Evolutionary conservation across 1,139 yeast genomes (phyloP).

Genomic region (Oligophagozyma castellii): DNA sequence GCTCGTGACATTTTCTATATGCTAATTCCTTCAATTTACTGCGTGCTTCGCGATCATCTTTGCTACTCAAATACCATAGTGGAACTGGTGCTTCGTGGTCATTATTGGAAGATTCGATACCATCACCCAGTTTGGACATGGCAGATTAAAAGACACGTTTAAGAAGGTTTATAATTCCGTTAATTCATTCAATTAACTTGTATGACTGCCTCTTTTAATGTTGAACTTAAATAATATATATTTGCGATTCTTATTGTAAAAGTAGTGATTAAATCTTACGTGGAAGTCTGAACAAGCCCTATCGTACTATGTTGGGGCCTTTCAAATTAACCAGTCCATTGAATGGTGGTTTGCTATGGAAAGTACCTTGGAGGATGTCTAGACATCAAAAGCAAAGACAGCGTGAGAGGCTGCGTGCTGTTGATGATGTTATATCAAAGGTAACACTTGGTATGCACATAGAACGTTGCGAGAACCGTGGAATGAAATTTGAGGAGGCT

Average conservation of each 20-base stretch:
- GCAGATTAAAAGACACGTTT: no score
- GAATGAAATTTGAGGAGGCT: conserved; percentile 40
- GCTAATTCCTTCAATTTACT: conserved; percentile 67
- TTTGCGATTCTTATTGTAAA: no score
- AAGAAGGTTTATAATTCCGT: no score
- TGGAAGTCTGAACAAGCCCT: no score
- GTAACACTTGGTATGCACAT: conserved; percentile 47
- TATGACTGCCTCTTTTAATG: no score
- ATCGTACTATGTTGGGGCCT: conserved; percentile 70
- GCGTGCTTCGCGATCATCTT: conserved; percentile 71
- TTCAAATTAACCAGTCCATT: conserved; percentile 51
- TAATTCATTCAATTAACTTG: no score
- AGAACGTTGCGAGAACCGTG: conserved; percentile 30
- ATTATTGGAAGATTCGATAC: no score
- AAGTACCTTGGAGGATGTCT: conserved; percentile 66
- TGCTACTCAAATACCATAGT: conserved; percentile 74
- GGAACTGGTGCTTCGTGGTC: no score
- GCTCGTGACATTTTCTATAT: conserved; percentile 56
- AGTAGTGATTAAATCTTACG: no score
- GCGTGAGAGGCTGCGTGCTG: conserved; percentile 65
- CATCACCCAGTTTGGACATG: no score
- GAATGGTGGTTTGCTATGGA: conserved; percentile 83
- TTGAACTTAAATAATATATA: no score
- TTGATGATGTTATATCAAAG: conserved; percentile 65
- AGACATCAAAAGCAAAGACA: conserved; percentile 70